A percentile compares a stretch with the other conserved stretches of the same genome.
These are phyloP conservation scores for Coemansia sp. DNA, from an alignment of 192 early-diverging fungal species.

Conservation along the genomic window DNA sequence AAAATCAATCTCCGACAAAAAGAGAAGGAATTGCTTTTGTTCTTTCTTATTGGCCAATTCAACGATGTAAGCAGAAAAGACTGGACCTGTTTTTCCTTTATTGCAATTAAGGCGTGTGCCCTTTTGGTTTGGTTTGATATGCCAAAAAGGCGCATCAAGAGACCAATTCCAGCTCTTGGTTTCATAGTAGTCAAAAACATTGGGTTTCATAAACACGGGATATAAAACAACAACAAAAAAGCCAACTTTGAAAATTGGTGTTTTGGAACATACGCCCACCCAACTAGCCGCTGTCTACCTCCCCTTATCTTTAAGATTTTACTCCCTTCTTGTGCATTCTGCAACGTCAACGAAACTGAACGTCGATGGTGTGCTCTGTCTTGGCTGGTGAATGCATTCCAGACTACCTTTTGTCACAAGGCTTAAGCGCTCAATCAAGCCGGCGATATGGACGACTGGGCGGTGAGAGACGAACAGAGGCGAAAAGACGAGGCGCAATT, in stretches of 20 bases:
- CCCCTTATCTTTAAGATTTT: background rate
- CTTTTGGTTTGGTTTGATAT: background rate
- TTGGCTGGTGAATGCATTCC: conserved; percentile 7
- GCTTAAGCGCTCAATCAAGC: conserved; percentile 30
- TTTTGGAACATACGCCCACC: background rate
- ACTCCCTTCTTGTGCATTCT: background rate
- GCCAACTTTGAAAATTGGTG: too few relatives aligned
- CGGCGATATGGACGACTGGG: conserved; percentile 10
- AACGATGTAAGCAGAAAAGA: background rate
- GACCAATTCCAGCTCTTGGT: background rate
- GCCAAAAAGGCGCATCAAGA: background rate
- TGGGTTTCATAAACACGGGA: background rate
- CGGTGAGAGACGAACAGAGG: background rate
- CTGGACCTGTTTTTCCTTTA: background rate
- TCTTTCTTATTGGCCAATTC: background rate
- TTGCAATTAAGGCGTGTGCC: background rate
- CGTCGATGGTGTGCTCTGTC: conserved; percentile 1
- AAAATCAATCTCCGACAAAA: conserved; percentile 1
- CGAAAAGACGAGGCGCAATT: conserved; percentile 15
- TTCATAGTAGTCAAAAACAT: background rate
- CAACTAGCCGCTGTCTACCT: background rate
- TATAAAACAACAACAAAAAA: too few relatives aligned
- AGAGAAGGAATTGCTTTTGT: background rate
- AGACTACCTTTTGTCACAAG: conserved; percentile 35
- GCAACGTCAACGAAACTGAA: background rate